These are phyloP conservation scores for Aspergillus indologenus DNA, from an alignment of 495 filamentous ascomycete genomes.

Conservation along the genomic window DNA sequence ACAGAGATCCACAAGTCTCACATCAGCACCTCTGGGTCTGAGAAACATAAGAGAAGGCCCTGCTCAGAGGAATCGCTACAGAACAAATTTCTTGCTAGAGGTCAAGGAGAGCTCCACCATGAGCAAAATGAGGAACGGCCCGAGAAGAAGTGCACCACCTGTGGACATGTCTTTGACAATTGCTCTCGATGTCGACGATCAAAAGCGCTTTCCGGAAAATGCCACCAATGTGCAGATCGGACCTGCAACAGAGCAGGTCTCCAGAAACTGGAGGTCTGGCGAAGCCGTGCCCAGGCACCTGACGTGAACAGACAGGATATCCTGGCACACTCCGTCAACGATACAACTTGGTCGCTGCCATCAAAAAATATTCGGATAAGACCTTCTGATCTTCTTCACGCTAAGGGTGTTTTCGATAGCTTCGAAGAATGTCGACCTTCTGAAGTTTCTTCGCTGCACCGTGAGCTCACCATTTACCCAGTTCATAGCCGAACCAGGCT, in stretches of 20 bases:
- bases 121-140: neutral
- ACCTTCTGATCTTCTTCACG: too few species aligned
- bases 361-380: neutral
- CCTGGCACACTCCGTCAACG: neutral
- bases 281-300: neutral
- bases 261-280: neutral
- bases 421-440: neutral
- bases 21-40: neutral
- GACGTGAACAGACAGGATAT: neutral
- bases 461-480: neutral
- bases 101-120: neutral
- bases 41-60: neutral
- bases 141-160: neutral
- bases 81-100: neutral
- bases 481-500: neutral
- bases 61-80: neutral
- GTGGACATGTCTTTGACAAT: neutral
- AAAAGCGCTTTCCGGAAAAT: neutral
- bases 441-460: neutral
- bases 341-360: neutral
- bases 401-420: too few species aligned
- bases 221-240: neutral
- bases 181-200: neutral
- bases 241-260: neutral
- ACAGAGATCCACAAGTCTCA: neutral